These are phyloP conservation scores for Metschnikowia henanensis DNA, from an alignment of 805 yeast genomes.

Conservation along the genomic window DNA sequence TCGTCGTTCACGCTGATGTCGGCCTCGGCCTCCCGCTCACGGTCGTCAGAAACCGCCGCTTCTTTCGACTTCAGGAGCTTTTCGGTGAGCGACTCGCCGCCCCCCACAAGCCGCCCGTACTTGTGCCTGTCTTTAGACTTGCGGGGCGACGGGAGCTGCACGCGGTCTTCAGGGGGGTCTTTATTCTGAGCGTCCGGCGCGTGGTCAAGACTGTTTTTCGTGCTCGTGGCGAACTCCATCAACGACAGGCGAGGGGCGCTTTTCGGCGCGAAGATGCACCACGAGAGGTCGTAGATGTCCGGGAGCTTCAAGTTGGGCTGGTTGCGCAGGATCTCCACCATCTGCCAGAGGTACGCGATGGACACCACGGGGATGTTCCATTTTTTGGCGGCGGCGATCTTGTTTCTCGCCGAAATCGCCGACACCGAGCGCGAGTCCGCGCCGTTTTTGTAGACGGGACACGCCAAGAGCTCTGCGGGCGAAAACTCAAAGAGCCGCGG, in stretches of 20 bases:
- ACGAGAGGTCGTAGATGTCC: slow-evolving; percentile 43
- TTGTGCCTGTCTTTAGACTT: slow-evolving; percentile 41
- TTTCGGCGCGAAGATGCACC: slow-evolving; percentile 59
- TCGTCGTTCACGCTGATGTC: slow-evolving; percentile 11
- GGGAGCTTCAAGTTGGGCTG: slow-evolving; percentile 30
- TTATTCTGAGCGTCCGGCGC: neutral
- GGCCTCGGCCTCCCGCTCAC: slow-evolving; percentile 2
- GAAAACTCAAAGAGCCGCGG: slow-evolving; percentile 42
- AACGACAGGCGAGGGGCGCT: slow-evolving; percentile 24
- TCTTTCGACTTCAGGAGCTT: slow-evolving; percentile 14
- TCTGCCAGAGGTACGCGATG: slow-evolving; percentile 53
- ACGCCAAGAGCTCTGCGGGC: slow-evolving; percentile 31
- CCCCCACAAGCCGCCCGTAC: slow-evolving; percentile 50
- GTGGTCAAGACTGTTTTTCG: neutral
- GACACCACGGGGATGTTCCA: slow-evolving; percentile 63
- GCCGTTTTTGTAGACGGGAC: slow-evolving; percentile 31
- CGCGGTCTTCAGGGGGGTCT: slow-evolving; percentile 15
- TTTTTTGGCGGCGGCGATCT: slow-evolving; percentile 56
- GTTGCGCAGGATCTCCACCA: slow-evolving; percentile 29
- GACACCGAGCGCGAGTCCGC: slow-evolving; percentile 29
- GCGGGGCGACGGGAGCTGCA: slow-evolving; percentile 54
- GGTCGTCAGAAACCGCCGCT: slow-evolving; percentile 3
- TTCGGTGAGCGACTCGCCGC: slow-evolving; percentile 19
- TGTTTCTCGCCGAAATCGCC: slow-evolving; percentile 47
- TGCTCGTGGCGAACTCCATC: slow-evolving; percentile 12